These are phyloP conservation scores for Porphyrellus sp. DNA, from an alignment of 1,284 basidiomycete species.

Conservation along the genomic window DNA sequence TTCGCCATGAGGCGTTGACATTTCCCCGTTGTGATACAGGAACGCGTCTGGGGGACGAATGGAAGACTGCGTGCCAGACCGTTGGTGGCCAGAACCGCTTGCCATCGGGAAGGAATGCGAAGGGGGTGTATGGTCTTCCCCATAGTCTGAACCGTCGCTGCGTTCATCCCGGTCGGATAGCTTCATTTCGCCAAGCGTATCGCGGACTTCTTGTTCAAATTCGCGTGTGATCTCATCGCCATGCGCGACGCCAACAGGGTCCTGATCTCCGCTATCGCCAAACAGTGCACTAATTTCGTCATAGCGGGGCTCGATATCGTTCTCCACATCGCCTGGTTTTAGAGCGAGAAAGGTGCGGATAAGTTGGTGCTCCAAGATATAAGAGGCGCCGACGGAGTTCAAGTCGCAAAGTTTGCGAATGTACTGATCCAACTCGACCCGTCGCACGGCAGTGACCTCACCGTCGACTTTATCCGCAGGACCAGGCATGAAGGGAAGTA, in stretches of 20 bases:
- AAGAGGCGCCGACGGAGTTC: conserved; percentile 61
- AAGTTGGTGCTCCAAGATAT: conserved; percentile 79
- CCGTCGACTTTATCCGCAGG: conserved; percentile 86
- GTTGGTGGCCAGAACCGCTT: conserved; percentile 40
- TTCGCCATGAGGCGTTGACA: conserved; percentile 27
- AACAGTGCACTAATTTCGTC: conserved; percentile 57
- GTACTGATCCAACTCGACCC: conserved; percentile 87
- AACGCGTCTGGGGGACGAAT: conserved; percentile 20
- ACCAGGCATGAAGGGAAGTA: conserved; percentile 95
- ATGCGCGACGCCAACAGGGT: conserved; percentile 30
- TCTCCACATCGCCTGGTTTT: conserved; percentile 84
- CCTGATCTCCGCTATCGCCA: conserved; percentile 36
- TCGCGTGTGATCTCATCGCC: conserved; percentile 32
- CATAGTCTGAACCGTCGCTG: conserved; percentile 60
- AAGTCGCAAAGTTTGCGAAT: conserved; percentile 76
- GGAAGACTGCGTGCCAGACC: conserved; percentile 51
- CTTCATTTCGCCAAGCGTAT: conserved; percentile 48
- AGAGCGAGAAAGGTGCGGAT: conserved; percentile 85
- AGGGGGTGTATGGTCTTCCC: conserved; percentile 51
- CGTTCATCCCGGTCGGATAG: conserved; percentile 40
- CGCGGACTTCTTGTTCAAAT: conserved; percentile 42
- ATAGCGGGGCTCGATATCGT: conserved; percentile 56
- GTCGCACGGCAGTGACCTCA: conserved; percentile 77
- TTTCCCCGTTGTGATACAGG: conserved; percentile 23
- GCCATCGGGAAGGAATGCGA: conserved; percentile 10